Conservation (phyloP, 768 basidiomycete genomes). For the Rhodotorula toruloides region DNA sequence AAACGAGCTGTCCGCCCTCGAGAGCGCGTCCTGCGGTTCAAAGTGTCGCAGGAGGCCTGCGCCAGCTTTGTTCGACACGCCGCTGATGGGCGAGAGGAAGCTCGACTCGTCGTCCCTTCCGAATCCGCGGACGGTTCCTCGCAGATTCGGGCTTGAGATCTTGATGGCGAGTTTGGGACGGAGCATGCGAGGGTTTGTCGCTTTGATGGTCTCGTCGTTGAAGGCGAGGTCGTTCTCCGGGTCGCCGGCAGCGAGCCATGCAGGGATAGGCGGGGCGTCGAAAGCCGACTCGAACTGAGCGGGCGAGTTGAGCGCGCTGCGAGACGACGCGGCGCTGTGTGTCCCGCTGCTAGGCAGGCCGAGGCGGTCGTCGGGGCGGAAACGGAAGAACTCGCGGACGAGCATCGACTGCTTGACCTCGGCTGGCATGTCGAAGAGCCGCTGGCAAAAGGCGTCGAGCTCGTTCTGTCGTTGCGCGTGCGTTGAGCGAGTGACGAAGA, state of each 20-base stretch:
- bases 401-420: conserved; percentile 17
- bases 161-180: conserved; percentile 24
- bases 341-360: neutral
- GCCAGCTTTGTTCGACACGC: neutral
- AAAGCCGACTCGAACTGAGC: neutral
- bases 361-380: neutral
- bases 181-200: neutral
- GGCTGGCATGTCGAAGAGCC: conserved; percentile 28
- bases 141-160: conserved; percentile 25
- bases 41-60: neutral
- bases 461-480: conserved; percentile 28
- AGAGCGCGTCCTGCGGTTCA: neutral
- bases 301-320: no score
- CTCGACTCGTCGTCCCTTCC: neutral
- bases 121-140: neutral
- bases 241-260: conserved; percentile 3
- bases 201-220: conserved; percentile 17
- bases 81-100: neutral
- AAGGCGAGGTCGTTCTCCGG: neutral
- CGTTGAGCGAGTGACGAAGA: conserved; percentile 28
- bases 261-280: neutral
- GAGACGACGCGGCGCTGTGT: no score
- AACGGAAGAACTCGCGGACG: conserved; percentile 33
- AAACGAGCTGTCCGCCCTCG: conserved; percentile 3
- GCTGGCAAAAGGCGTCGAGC: conserved; percentile 30